Percentiles rank a stretch among this genome's conserved stretches.
phyloP scores from a whole-genome alignment of 768 basidiomycete genomes.

The Cystobasidium ongulense region DNA sequence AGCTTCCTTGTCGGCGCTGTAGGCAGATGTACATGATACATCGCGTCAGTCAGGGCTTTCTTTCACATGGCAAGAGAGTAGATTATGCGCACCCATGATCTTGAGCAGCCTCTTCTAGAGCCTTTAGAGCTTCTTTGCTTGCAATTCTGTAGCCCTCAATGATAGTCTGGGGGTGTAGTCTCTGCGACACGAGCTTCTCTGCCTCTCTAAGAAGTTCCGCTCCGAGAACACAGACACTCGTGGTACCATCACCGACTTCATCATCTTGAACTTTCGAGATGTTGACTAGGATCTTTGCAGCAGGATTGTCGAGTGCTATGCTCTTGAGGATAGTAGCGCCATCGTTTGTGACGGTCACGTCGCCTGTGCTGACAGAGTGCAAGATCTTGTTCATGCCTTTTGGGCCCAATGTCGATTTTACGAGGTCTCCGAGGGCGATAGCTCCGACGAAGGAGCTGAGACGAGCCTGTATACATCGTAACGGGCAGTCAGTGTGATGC shows the following conservation, averaged over 20 bases:
- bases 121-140: slow-evolving; percentile 69
- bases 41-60: neutral
- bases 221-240: slow-evolving; percentile 58
- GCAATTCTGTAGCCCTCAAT: slow-evolving; percentile 95
- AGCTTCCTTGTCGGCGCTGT: slow-evolving; percentile 59
- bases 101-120: slow-evolving; percentile 69
- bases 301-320: slow-evolving; percentile 95
- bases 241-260: slow-evolving; percentile 80
- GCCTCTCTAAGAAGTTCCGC: slow-evolving; percentile 88
- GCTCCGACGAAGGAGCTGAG: slow-evolving; percentile 97
- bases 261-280: slow-evolving; percentile 99
- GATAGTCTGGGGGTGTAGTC: slow-evolving; percentile 96
- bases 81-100: slow-evolving; percentile 61
- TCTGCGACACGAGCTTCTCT: slow-evolving; percentile 82
- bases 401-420: slow-evolving; percentile 95
- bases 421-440: slow-evolving; percentile 91
- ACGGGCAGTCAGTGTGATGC: neutral
- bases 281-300: slow-evolving; percentile 98
- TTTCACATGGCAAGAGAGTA: neutral
- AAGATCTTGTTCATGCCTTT: slow-evolving; percentile 99
- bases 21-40: neutral
- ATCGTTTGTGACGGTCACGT: slow-evolving; percentile 96
- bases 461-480: slow-evolving; percentile 61
- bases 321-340: slow-evolving; percentile 97
- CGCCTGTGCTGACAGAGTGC: slow-evolving; percentile 65